Evolutionary conservation across 2,329 filamentous ascomycete species (phyloP), one percentile per base, ranked within the genome.

Genomic region (Esteya vermicola): DNA sequence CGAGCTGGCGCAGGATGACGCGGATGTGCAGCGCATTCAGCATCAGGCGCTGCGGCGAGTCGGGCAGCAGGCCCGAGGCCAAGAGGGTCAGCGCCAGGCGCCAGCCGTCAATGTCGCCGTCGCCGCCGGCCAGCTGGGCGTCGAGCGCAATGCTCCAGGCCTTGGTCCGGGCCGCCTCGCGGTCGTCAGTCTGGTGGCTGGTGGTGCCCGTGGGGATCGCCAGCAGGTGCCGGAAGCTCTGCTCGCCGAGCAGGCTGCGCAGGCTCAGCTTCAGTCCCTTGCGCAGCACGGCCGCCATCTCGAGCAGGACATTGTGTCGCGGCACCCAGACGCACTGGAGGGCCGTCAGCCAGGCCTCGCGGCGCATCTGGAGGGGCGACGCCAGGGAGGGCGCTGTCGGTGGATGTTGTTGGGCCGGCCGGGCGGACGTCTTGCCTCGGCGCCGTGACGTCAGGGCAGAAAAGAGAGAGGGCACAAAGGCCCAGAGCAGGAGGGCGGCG

Each of bases 81-180:
- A 95, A 78, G 21, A 95, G 68, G 0, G 88, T 94, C 37, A 95
- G 66, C 0, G 89, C 74, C 25, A 95, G 68, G 37, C 89, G 78
- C 57, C 84, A 86, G 58, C 82, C 86, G 65, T 81, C 93, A 50
- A 95, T 82, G 56, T 93, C 84, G 9, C 80, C 73, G 57, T 95
- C 89, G 13, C 89, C 88, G 32, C 89, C 89, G 9, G 85, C 85
- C 18, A 96, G 70, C 57, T 95, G 89, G 21, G 89, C 86, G 57
- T 96, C 89, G 40, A 95, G 72, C 13, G 88, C 88, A 52, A 94
- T 94, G 26, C 81, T 74, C 89, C 89, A 96, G 0, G 86, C 85
- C 61, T 93, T 91, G 51, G 93, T 72, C 22, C 89, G 75, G 7
- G 85, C 88, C 38, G 72, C 75, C 57, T 95, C 89, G 56, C 93